Base-by-base conservation (phyloP, 768 basidiomycete species). In the Kwoniella europaea region DNA sequence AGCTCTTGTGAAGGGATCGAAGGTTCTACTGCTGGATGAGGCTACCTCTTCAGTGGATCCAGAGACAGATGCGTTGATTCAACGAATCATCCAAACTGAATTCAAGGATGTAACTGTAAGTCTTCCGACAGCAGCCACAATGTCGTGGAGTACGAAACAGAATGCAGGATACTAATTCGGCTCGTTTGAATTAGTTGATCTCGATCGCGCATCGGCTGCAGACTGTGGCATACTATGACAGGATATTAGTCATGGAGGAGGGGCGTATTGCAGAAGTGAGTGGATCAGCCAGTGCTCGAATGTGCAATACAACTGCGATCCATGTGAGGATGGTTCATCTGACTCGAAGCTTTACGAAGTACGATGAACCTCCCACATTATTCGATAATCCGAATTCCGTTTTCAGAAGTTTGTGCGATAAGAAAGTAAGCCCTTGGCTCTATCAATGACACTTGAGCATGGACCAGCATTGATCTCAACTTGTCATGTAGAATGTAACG, bases 371-470 rank as follows among this genome's bases (percentile, higher is more conserved):
- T 1, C 71, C 81, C 10, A 56, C 6, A 15, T 67, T 79, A 16
- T 79, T 71, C 50, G 78, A 76, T 58, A 50, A 56, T 61, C 83
- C 86, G 64, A 85, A 86, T 63, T 91, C 90, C 1, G 88, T 91
- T 63, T 91, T 91, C 85, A 86, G 89, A 22, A 87, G 88, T 2
- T 86, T 91, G 22, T 91, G 91, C 75, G 84, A 90, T 63, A 71
- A 56, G 29, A 72, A 73, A 59, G 71, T 70, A 35, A 67, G 54
- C 20, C 7, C 35, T 7, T 35, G 1, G 7, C 35, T 35, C 35
- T 35, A 7, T 7, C 1, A 35, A 35, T 35, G 35, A 35, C 5
- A 9, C 35, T 7, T 35, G 35, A 35, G 1, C 35, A 35, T 6
- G 35, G 7, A 35, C 35, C 35, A 35, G 7, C 35, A 35, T 35